Conservation (phyloP, 169 alveolate genomes). For the Babesia gibsoni region DNA sequence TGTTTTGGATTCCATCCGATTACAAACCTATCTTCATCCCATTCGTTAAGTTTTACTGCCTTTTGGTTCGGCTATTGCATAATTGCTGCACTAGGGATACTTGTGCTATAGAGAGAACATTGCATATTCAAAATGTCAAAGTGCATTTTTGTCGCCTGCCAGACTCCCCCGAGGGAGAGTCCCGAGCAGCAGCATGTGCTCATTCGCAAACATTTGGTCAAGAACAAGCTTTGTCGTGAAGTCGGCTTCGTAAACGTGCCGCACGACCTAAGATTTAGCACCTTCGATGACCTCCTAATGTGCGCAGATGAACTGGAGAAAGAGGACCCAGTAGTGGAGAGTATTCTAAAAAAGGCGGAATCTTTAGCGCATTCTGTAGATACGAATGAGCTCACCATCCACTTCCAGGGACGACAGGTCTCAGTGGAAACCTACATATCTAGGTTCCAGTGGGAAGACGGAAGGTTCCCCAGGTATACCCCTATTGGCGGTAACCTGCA, state of each 20-base stretch:
- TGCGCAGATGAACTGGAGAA: conserved; percentile 81
- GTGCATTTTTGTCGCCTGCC: conserved; percentile 71
- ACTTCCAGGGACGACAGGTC: conserved; percentile 74
- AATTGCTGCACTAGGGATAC: too few relatives aligned
- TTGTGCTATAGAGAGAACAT: too few relatives aligned
- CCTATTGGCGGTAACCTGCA: conserved; percentile 77
- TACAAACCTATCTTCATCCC: too few relatives aligned
- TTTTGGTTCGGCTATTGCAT: too few relatives aligned
- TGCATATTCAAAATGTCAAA: too few relatives aligned
- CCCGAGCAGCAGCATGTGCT: conserved; percentile 71
- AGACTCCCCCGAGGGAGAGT: conserved; percentile 60
- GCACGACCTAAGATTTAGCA: conserved; percentile 74
- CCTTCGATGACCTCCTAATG: conserved; percentile 76
- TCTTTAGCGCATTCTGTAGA: conserved; percentile 69
- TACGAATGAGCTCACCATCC: conserved; percentile 71
- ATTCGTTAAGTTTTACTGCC: too few relatives aligned
- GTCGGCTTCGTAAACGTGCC: conserved; percentile 76
- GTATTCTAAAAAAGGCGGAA: conserved; percentile 74
- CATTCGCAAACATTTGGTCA: conserved; percentile 64
- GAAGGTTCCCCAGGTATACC: conserved; percentile 81
- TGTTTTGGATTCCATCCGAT: too few relatives aligned
- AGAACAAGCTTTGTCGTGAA: conserved; percentile 65
- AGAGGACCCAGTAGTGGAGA: conserved; percentile 77
- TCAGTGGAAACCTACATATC: conserved; percentile 75
- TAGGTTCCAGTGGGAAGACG: conserved; percentile 87